These are phyloP conservation scores for Iberis amara DNA, from an alignment of 441 rosid species.

Conservation along the genomic window DNA sequence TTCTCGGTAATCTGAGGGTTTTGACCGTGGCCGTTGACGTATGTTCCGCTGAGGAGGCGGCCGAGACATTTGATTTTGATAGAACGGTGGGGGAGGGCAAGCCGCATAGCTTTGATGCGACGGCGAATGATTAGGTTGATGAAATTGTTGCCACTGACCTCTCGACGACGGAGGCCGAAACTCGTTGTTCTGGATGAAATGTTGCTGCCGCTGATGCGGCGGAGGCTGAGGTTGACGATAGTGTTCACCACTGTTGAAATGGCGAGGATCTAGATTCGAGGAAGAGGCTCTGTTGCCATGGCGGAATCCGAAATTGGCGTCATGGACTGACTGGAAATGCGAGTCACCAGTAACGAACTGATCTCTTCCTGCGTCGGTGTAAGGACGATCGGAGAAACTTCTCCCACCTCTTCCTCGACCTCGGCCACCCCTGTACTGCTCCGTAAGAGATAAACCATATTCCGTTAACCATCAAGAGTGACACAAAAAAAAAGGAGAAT, in stretches of 20 bases:
- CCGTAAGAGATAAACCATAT: slow-evolving; percentile 5
- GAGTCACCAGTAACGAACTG: slow-evolving; percentile 43
- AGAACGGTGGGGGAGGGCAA: slow-evolving; percentile 36
- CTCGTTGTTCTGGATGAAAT: slow-evolving; percentile 29
- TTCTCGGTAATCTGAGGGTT: slow-evolving; percentile 57
- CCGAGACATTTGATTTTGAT: slow-evolving; percentile 41
- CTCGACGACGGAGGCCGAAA: slow-evolving; percentile 33
- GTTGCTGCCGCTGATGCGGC: slow-evolving; percentile 16
- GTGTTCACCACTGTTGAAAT: neutral
- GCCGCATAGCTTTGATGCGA: slow-evolving; percentile 34
- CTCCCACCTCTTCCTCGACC: slow-evolving; percentile 35
- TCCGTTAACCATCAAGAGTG: neutral
- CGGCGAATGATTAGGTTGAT: slow-evolving; percentile 28
- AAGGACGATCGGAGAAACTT: slow-evolving; percentile 44
- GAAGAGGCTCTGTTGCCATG: slow-evolving; percentile 27
- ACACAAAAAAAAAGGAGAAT: neutral
- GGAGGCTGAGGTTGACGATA: too few species aligned
- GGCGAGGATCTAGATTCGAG: slow-evolving; percentile 24
- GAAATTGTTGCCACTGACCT: slow-evolving; percentile 35
- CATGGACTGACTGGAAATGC: slow-evolving; percentile 40
- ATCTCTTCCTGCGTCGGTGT: slow-evolving; percentile 38
- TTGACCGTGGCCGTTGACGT: slow-evolving; percentile 37
- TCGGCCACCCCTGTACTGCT: slow-evolving; percentile 60
- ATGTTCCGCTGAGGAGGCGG: slow-evolving; percentile 37
- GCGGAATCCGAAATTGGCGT: slow-evolving; percentile 40